Evolutionary conservation across 1,284 basidiomycete genomes (phyloP).

Genomic region (Sphaerobolus stellatus): DNA sequence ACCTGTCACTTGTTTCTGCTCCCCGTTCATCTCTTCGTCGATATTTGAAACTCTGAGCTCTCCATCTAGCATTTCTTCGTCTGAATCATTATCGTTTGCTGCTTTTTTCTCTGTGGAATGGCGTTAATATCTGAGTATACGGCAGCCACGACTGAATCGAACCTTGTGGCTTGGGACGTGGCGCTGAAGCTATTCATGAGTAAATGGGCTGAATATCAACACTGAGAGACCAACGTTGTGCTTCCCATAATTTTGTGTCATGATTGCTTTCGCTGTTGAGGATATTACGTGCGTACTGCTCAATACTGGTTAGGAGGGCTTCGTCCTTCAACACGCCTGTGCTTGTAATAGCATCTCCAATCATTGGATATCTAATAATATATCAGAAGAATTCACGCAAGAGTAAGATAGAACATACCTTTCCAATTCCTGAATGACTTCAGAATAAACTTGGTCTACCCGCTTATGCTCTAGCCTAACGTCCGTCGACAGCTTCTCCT

Average conservation of each 20-base stretch:
- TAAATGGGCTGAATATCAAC: no score
- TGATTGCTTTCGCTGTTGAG: slow-evolving; percentile 4
- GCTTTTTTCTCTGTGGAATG: no score
- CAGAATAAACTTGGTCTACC: slow-evolving; percentile 52
- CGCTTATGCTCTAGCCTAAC: slow-evolving; percentile 53
- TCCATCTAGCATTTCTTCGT: no score
- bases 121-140: no score
- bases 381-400: background rate
- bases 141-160: no score
- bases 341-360: slow-evolving; percentile 63
- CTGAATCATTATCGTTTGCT: no score
- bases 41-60: no score
- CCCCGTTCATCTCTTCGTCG: no score
- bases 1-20: no score
- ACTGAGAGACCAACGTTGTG: background rate
- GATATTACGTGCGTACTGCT: slow-evolving; percentile 9
- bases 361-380: slow-evolving; percentile 49
- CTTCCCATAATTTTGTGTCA: slow-evolving; percentile 9
- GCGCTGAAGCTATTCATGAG: no score
- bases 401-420: slow-evolving; percentile 39
- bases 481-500: slow-evolving; percentile 53
- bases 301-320: slow-evolving; percentile 46
- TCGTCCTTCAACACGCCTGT: slow-evolving; percentile 51
- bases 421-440: slow-evolving; percentile 70
- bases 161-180: no score